Conservation (phyloP, 2,329 filamentous ascomycete species). For the Sphaerulina musiva region DNA sequence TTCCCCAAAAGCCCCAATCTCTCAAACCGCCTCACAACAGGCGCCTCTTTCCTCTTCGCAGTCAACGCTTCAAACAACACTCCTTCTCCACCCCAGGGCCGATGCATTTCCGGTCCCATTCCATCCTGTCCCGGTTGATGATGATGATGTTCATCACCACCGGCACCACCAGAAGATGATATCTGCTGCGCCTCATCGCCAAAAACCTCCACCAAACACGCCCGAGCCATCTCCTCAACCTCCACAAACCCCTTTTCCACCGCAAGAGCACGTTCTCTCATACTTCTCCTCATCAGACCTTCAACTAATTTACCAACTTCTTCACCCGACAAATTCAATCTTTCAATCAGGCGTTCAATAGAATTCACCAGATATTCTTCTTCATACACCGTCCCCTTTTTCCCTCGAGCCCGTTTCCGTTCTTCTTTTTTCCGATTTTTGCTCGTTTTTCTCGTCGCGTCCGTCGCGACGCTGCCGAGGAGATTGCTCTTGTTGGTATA, state of each 20-base stretch:
- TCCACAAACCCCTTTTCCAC: slow-evolving; percentile 68
- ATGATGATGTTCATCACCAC: not conserved
- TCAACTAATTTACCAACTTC: slow-evolving; percentile 71
- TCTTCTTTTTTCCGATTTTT: slow-evolving; percentile 88
- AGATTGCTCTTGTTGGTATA: slow-evolving; percentile 66
- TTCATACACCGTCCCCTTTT: slow-evolving; percentile 96
- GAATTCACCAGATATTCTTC: slow-evolving; percentile 94
- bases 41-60: slow-evolving; percentile 40
- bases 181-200: slow-evolving; percentile 2
- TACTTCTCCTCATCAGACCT: slow-evolving; percentile 68
- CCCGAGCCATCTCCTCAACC: slow-evolving; percentile 62
- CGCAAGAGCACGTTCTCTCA: slow-evolving; percentile 79
- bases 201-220: slow-evolving; percentile 66
- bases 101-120: slow-evolving; percentile 21
- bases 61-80: slow-evolving; percentile 43
- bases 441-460: slow-evolving; percentile 69
- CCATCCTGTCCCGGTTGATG: slow-evolving; percentile 1
- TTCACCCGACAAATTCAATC: slow-evolving; percentile 63
- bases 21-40: slow-evolving; percentile 49
- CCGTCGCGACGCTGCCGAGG: slow-evolving; percentile 63
- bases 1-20: slow-evolving; percentile 38
- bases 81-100: slow-evolving; percentile 40
- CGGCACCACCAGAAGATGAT: not conserved
- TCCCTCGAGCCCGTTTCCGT: slow-evolving; percentile 85
- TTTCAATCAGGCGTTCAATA: slow-evolving; percentile 72